Conservation (phyloP, 106 monocot species). For the Alisma plantagoaquatica region DNA sequence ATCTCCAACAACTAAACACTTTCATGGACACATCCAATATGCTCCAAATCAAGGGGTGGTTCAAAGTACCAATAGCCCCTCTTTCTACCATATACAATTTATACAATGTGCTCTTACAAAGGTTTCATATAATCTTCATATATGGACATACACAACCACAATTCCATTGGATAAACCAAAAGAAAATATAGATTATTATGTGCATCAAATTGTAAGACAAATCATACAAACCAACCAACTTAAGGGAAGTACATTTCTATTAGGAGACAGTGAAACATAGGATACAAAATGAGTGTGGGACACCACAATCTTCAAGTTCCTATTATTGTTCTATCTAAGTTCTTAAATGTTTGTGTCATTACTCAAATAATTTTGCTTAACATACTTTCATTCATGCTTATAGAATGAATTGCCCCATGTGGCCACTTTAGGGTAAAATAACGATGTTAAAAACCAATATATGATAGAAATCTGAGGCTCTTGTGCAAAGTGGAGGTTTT, state of each 20-base stretch:
- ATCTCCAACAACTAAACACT: constrained; percentile 85
- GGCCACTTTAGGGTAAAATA: constrained; percentile 86
- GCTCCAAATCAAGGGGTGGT: constrained; percentile 89
- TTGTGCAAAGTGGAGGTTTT: constrained; percentile 14
- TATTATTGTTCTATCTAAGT: no score
- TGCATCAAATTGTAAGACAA: no score
- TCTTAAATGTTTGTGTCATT: no score
- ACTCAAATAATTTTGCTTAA: background rate
- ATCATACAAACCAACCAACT: no score
- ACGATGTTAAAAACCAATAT: constrained; percentile 67
- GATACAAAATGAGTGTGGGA: no score
- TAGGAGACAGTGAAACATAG: no score
- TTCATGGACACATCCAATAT: constrained; percentile 50
- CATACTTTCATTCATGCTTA: constrained; percentile 62
- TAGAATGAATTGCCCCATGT: constrained; percentile 72
- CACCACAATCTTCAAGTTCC: no score
- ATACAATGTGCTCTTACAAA: constrained; percentile 44
- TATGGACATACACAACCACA: constrained; percentile 35
- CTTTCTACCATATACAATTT: constrained; percentile 35
- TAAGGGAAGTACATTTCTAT: no score
- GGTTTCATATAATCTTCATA: constrained; percentile 70
- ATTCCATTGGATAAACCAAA: no score
- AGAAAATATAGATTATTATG: no score
- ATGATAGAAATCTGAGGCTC: constrained; percentile 33
- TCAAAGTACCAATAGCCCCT: constrained; percentile 82